Evolutionary conservation across 441 rosid genomes (phyloP).

Genomic region (Eruca vesicaria): DNA sequence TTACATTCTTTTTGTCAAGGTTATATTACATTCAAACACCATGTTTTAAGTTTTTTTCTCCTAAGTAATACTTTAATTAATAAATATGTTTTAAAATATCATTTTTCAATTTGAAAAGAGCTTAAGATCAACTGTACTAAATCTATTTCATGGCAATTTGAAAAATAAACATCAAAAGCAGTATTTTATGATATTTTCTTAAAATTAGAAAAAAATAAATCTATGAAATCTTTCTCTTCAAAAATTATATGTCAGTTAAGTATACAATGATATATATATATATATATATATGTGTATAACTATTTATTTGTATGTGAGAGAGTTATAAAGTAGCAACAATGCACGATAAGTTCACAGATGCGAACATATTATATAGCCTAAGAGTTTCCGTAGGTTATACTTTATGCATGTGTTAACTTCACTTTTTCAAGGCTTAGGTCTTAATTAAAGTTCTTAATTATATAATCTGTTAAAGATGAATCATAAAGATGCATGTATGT

Average conservation of each 20-base stretch:
- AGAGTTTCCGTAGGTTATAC: slow-evolving; percentile 30
- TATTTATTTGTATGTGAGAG: slow-evolving; percentile 4
- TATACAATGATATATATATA: background rate
- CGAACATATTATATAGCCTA: slow-evolving; percentile 21
- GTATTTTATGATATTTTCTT: background rate
- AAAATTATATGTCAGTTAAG: background rate
- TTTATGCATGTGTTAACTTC: slow-evolving; percentile 40
- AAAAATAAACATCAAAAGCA: background rate
- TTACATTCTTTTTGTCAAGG: background rate
- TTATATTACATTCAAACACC: background rate
- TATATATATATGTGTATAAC: background rate
- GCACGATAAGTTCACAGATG: slow-evolving; percentile 15
- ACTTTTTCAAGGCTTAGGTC: slow-evolving; percentile 33
- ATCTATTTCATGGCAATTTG: background rate
- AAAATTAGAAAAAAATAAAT: background rate
- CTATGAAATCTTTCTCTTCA: background rate
- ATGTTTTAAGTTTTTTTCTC: background rate
- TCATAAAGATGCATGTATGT: slow-evolving; percentile 4
- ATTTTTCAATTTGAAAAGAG: background rate
- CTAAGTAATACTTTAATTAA: background rate
- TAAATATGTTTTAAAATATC: background rate
- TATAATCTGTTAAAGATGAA: background rate
- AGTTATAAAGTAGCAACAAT: slow-evolving; percentile 18
- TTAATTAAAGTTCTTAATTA: slow-evolving; percentile 25
- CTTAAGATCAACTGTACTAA: background rate